A percentile compares a stretch with the other conserved stretches of the same genome.
Conservation (phyloP, 1,284 basidiomycete genomes). For the Puccinia coronata region DNA sequence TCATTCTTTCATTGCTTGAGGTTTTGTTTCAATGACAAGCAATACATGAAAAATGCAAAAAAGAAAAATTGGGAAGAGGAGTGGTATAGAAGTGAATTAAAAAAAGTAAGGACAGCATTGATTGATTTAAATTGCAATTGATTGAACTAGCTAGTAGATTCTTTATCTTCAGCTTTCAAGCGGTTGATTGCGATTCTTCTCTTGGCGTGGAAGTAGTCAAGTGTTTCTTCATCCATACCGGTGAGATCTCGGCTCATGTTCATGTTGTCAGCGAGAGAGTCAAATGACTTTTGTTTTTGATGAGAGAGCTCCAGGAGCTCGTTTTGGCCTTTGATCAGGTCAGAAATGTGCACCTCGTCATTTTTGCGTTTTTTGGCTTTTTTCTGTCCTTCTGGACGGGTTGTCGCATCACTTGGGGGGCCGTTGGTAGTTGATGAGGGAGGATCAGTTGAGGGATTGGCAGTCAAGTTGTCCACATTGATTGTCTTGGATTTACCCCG, state of each 20-base stretch:
- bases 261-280: background rate
- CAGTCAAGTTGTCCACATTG: no score
- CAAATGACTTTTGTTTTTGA: background rate
- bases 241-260: background rate
- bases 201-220: slow-evolving; percentile 8
- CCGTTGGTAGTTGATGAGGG: no score
- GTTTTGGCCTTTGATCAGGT: slow-evolving; percentile 16
- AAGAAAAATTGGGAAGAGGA: no score
- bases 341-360: background rate
- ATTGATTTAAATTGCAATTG: no score
- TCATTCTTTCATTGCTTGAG: no score
- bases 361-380: background rate
- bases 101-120: no score
- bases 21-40: no score
- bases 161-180: background rate
- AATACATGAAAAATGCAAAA: no score
- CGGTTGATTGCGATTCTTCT: background rate
- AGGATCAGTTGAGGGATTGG: no score
- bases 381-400: background rate
- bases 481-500: no score
- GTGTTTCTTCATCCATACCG: background rate
- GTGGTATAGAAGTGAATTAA: no score
- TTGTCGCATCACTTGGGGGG: no score
- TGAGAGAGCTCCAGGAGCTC: background rate
- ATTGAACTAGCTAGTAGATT: background rate